phyloP scores from a whole-genome alignment of 345 rosid genomes.

The Populus ilicifolia region DNA sequence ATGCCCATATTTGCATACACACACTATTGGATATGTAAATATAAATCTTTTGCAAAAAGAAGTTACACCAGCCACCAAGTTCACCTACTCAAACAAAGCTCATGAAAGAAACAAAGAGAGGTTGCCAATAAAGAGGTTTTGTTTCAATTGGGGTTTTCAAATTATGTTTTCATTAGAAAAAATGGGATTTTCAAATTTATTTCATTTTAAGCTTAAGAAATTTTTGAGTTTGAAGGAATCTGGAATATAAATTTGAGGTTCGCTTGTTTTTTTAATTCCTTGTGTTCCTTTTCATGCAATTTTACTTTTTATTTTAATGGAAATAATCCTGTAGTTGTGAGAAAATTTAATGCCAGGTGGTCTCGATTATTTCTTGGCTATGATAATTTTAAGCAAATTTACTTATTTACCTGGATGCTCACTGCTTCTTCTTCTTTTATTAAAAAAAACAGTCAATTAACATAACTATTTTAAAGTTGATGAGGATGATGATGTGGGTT shows the following conservation, averaged over 20 bases:
- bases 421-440: not conserved
- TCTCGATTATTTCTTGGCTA: not conserved
- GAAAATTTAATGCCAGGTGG: not conserved
- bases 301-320: not conserved
- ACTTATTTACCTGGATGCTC: not conserved
- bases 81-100: not conserved
- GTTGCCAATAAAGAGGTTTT: not conserved
- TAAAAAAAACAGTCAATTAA: not conserved
- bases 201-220: not conserved
- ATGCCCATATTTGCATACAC: not conserved
- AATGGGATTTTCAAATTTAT: not conserved
- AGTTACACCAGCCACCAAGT: not conserved
- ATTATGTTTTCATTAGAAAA: not conserved
- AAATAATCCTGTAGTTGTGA: not conserved
- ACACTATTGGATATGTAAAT: not conserved
- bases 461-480: no score
- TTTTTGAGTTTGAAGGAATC: not conserved
- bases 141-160: not conserved
- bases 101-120: not conserved
- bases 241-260: not conserved
- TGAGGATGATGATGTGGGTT: not conserved
- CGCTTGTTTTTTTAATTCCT: no score
- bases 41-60: not conserved
- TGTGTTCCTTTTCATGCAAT: not conserved
- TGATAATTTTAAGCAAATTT: not conserved